Percentiles rank a stretch among this genome's conserved stretches.
Evolutionary conservation across 306 rosid species (phyloP).

Genomic region (Dryas octopetala): DNA sequence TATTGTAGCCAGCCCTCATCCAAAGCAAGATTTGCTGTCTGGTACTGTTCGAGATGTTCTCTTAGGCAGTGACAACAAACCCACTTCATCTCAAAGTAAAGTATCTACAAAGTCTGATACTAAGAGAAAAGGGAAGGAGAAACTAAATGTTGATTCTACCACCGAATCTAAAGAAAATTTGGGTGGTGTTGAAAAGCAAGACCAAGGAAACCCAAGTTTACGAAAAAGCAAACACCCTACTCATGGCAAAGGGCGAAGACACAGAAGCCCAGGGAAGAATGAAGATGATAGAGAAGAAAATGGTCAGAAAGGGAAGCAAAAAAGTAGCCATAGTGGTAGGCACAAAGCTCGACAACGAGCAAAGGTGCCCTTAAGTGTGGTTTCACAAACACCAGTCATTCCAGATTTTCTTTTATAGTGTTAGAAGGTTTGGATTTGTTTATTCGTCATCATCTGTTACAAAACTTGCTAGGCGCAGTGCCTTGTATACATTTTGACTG

Average conservation of each 20-base stretch:
- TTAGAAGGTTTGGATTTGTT: conserved; percentile 25
- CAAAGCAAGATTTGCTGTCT: conserved; percentile 63
- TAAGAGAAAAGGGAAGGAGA: conserved; percentile 71
- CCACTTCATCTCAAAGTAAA: conserved; percentile 38
- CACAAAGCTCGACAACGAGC: conserved; percentile 66
- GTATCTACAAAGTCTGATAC: conserved; percentile 45
- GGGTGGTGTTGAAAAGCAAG: conserved; percentile 49
- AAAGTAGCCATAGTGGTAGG: conserved; percentile 56
- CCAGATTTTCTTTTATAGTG: conserved; percentile 91
- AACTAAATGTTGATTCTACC: conserved; percentile 34
- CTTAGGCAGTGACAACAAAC: conserved; percentile 45
- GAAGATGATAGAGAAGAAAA: conserved; percentile 52
- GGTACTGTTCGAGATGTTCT: conserved; percentile 69
- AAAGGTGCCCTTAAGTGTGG: conserved; percentile 56
- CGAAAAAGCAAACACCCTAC: conserved; percentile 55
- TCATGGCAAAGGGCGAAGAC: conserved; percentile 58
- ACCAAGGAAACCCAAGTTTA: conserved; percentile 41
- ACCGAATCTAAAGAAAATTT: conserved; percentile 55
- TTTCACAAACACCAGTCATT: conserved; percentile 63
- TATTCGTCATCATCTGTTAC: conserved; percentile 25
- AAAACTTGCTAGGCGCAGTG: conserved; percentile 7
- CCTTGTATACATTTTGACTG: conserved; percentile 3
- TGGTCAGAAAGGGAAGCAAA: conserved; percentile 56
- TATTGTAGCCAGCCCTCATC: conserved; percentile 41
- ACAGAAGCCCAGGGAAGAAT: conserved; percentile 46